phyloP scores from a whole-genome alignment of 176 grass and related monocot species.

The Guadua angustifolia region DNA sequence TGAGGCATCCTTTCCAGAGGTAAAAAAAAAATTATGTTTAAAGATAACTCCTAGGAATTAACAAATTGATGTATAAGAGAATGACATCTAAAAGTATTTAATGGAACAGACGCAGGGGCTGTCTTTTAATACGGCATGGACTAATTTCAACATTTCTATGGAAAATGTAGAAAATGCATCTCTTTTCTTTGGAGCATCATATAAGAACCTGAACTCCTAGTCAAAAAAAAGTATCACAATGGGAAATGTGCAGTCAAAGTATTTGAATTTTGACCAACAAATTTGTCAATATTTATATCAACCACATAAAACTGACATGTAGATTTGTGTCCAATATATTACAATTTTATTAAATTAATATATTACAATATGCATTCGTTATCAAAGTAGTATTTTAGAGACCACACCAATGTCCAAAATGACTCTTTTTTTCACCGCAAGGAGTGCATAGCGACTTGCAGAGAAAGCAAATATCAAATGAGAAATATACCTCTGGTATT shows the following conservation, averaged over 20 bases:
- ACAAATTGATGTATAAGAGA: background rate
- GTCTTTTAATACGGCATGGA: background rate
- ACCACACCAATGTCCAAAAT: background rate
- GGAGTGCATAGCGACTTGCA: background rate
- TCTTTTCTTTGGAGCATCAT: slow-evolving; percentile 15
- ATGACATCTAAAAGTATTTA: background rate
- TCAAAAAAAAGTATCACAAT: background rate
- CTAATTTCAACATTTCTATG: slow-evolving; percentile 6
- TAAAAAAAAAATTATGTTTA: background rate
- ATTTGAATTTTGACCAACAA: background rate
- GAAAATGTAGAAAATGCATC: slow-evolving; percentile 1
- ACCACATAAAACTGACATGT: slow-evolving; percentile 22
- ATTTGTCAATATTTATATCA: slow-evolving; percentile 2
- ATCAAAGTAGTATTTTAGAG: slow-evolving; percentile 24
- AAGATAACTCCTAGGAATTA: background rate
- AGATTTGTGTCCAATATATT: background rate
- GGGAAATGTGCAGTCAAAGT: background rate
- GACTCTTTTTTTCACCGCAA: background rate
- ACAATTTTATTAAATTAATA: slow-evolving; percentile 14
- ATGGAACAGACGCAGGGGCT: background rate
- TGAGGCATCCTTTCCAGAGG: background rate
- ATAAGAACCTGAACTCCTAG: background rate
- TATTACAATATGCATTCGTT: background rate
- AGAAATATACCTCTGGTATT: slow-evolving; percentile 85
- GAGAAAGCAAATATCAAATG: slow-evolving; percentile 25